These are phyloP conservation scores for Fusarium sp. DNA, from an alignment of 2,329 filamentous ascomycete genomes.

Conservation along the genomic window DNA sequence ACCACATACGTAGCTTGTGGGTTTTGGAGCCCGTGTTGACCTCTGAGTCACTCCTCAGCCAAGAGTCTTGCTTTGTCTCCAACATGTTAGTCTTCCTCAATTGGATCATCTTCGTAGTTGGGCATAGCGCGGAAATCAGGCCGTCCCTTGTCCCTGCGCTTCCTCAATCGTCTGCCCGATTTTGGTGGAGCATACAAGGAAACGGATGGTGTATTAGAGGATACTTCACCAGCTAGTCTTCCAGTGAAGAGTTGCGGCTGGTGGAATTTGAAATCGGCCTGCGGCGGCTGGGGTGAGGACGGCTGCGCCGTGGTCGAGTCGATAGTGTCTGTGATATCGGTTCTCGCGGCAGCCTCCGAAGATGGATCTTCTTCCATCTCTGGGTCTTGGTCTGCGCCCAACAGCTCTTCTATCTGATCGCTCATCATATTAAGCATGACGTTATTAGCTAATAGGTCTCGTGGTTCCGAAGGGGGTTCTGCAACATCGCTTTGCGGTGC, in stretches of 20 bases:
- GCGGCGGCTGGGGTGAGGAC: constrained; percentile 33
- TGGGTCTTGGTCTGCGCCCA: neutral
- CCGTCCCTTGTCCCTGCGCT: constrained; percentile 42
- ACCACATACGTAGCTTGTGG: constrained; percentile 27
- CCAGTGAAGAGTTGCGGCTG: constrained; percentile 51
- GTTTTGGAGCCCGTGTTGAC: constrained; percentile 1
- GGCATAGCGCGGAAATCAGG: constrained; percentile 52
- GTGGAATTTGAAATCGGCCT: constrained; percentile 46
- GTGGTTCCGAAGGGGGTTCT: constrained; percentile 34
- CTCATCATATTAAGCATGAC: neutral
- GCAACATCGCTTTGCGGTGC: constrained; percentile 30
- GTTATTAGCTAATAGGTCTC: constrained; percentile 6
- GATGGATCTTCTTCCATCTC: neutral
- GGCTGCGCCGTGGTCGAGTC: constrained; percentile 27
- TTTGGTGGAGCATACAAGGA: constrained; percentile 5
- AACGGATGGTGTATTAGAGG: constrained; percentile 3
- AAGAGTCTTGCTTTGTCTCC: constrained; percentile 12
- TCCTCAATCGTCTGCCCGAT: constrained; percentile 28
- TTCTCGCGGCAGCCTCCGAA: constrained; percentile 9
- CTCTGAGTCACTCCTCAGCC: constrained; percentile 11
- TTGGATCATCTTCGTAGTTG: constrained; percentile 50
- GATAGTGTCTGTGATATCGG: constrained; percentile 12
- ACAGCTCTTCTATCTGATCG: neutral
- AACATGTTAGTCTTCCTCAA: constrained; percentile 45
- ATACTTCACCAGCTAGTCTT: constrained; percentile 38